These are phyloP conservation scores for Alternaria arbusti DNA, from an alignment of 2,329 filamentous ascomycete species.

Conservation along the genomic window DNA sequence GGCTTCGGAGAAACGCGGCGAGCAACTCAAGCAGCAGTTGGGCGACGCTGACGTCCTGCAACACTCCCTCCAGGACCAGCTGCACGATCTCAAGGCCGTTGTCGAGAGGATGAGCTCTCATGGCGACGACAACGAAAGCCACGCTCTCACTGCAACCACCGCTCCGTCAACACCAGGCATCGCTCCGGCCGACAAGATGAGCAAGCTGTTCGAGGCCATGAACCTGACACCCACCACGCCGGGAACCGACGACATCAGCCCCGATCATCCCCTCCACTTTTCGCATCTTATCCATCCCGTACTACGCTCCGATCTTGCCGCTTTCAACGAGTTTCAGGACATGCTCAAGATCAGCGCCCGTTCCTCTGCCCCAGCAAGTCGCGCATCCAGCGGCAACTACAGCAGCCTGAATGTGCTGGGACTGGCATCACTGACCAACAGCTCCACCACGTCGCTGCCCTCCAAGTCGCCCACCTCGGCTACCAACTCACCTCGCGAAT, in stretches of 20 bases:
- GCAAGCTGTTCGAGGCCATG: conserved; percentile 66
- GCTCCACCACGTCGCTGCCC: conserved; percentile 57
- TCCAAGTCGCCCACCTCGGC: conserved; percentile 54
- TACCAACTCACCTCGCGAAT: conserved; percentile 47
- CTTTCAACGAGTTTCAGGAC: conserved; percentile 84
- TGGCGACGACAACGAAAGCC: conserved; percentile 72
- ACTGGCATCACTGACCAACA: conserved; percentile 58
- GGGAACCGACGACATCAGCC: conserved; percentile 60
- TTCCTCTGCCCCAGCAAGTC: conserved; percentile 66
- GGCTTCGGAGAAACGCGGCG: conserved; percentile 79
- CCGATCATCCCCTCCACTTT: conserved; percentile 74
- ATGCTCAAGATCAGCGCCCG: conserved; percentile 70
- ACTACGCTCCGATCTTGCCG: conserved; percentile 78
- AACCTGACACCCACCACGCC: conserved; percentile 59
- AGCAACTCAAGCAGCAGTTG: conserved; percentile 84
- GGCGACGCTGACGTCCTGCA: conserved; percentile 85
- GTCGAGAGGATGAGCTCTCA: conserved; percentile 85
- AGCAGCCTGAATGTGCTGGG: conserved; percentile 67
- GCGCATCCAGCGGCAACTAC: conserved; percentile 75
- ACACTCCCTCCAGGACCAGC: conserved; percentile 89
- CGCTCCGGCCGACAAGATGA: conserved; percentile 62
- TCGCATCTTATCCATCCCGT: conserved; percentile 83
- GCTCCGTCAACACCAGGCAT: conserved; percentile 82
- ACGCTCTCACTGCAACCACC: conserved; percentile 66
- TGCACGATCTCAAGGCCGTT: conserved; percentile 87